Conservation (phyloP, 768 basidiomycete genomes). For the Tulasnella sp. region DNA sequence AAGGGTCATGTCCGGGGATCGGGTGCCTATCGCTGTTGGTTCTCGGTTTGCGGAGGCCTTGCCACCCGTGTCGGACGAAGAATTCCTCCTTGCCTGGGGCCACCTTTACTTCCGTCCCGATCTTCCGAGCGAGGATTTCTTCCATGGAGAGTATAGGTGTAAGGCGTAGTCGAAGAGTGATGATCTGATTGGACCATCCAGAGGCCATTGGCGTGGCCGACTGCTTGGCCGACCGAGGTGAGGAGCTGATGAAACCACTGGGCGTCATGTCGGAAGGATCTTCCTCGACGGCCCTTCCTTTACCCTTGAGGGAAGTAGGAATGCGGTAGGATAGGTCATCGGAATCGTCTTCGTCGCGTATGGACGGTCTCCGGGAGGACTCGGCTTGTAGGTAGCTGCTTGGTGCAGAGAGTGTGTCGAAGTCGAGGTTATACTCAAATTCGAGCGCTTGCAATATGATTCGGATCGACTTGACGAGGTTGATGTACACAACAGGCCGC, state of each 20-base stretch:
- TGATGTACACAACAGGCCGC: constrained; percentile 18
- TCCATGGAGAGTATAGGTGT: constrained; percentile 16
- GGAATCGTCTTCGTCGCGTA: too few species aligned
- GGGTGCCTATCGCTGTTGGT: not conserved
- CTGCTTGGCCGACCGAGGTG: too few species aligned
- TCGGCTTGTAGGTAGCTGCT: not conserved
- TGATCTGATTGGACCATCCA: constrained; percentile 1
- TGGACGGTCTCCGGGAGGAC: not conserved
- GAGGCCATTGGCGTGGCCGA: too few species aligned
- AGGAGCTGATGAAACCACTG: too few species aligned
- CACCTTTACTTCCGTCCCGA: constrained; percentile 11
- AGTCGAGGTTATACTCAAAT: constrained; percentile 8
- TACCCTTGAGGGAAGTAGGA: constrained; percentile 7
- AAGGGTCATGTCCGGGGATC: not conserved
- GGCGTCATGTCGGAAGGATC: too few species aligned
- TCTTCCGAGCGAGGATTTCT: constrained; percentile 3
- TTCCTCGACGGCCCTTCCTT: not conserved
- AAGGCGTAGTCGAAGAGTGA: constrained; percentile 16
- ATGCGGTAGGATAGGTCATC: not conserved
- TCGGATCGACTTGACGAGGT: constrained; percentile 17
- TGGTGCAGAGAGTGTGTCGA: not conserved
- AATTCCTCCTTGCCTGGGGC: constrained; percentile 15
- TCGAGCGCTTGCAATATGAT: constrained; percentile 16
- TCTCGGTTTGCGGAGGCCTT: constrained; percentile 11
- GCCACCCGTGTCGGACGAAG: constrained; percentile 17